These are phyloP conservation scores for Westerdykella ornata DNA, from an alignment of 2,329 filamentous ascomycete species.

Conservation along the genomic window DNA sequence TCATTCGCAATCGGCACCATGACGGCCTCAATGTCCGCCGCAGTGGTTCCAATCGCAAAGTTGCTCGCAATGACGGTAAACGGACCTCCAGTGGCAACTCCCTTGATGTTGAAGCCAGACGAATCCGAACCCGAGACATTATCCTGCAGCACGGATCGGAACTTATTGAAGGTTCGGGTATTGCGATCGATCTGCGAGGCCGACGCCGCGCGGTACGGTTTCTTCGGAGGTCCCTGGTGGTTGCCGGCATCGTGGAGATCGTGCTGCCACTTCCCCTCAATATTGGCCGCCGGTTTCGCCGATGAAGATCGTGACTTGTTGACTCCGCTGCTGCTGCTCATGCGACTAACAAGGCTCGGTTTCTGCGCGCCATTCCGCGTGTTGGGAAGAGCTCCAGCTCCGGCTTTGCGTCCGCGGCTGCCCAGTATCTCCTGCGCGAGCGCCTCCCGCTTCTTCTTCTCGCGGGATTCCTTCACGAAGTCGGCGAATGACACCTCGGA, in stretches of 20 bases:
- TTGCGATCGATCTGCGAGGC: conserved; percentile 39
- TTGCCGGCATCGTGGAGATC: conserved; percentile 54
- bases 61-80: conserved; percentile 71
- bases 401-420: conserved; percentile 49
- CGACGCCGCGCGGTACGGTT: conserved; percentile 35
- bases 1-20: conserved; percentile 66
- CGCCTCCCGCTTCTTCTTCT: conserved; percentile 63
- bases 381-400: conserved; percentile 40
- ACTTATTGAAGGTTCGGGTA: conserved; percentile 38
- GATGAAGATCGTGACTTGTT: conserved; percentile 54
- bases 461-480: conserved; percentile 43
- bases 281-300: conserved; percentile 47
- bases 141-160: conserved; percentile 32
- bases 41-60: conserved; percentile 74
- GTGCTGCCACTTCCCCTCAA: conserved; percentile 65
- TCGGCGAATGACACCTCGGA: conserved; percentile 24
- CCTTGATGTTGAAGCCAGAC: conserved; percentile 60
- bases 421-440: conserved; percentile 69
- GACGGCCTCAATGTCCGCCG: conserved; percentile 74
- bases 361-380: conserved; percentile 41
- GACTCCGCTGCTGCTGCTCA: conserved; percentile 67
- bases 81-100: conserved; percentile 59
- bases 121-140: conserved; percentile 26
- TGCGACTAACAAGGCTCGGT: conserved; percentile 59
- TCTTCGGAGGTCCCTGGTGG: conserved; percentile 30